These are phyloP conservation scores for Purshia tridentata DNA, from an alignment of 306 rosid genomes.

Conservation along the genomic window DNA sequence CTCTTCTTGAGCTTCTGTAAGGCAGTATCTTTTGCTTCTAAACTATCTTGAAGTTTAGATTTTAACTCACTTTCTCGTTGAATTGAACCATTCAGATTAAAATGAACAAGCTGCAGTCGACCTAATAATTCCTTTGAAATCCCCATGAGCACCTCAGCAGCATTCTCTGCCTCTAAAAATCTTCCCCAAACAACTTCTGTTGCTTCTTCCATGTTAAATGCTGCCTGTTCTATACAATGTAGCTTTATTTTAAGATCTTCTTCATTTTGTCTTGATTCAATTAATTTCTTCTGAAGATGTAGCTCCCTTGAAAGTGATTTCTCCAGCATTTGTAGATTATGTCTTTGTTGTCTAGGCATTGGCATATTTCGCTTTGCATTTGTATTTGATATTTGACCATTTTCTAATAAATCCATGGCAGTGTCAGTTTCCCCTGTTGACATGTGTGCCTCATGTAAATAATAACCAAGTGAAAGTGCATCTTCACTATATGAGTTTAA, in stretches of 20 bases:
- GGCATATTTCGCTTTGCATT: slow-evolving; percentile 49
- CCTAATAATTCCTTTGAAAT: slow-evolving; percentile 75
- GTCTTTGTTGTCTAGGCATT: slow-evolving; percentile 66
- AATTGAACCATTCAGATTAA: slow-evolving; percentile 51
- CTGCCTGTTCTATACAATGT: slow-evolving; percentile 70
- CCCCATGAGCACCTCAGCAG: slow-evolving; percentile 73
- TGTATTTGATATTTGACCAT: slow-evolving; percentile 33
- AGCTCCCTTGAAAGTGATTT: slow-evolving; percentile 86
- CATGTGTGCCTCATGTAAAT: slow-evolving; percentile 35
- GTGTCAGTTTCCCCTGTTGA: slow-evolving; percentile 57
- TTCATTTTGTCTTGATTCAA: slow-evolving; percentile 68
- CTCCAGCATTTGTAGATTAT: slow-evolving; percentile 84
- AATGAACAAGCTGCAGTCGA: slow-evolving; percentile 62
- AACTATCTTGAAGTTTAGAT: slow-evolving; percentile 40
- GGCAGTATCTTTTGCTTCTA: slow-evolving; percentile 50
- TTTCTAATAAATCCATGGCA: slow-evolving; percentile 42
- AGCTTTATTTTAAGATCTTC: slow-evolving; percentile 72
- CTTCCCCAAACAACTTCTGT: slow-evolving; percentile 95
- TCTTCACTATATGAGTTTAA: slow-evolving; percentile 7
- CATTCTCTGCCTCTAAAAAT: slow-evolving; percentile 93
- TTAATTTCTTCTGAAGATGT: slow-evolving; percentile 76
- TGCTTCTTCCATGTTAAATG: slow-evolving; percentile 79
- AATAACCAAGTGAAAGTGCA: slow-evolving; percentile 18
- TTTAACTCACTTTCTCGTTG: slow-evolving; percentile 66
- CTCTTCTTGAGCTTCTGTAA: slow-evolving; percentile 44